Evolutionary conservation across 108 stramenopile genomes (phyloP).

Genomic region (Skeletonema tropicum): DNA sequence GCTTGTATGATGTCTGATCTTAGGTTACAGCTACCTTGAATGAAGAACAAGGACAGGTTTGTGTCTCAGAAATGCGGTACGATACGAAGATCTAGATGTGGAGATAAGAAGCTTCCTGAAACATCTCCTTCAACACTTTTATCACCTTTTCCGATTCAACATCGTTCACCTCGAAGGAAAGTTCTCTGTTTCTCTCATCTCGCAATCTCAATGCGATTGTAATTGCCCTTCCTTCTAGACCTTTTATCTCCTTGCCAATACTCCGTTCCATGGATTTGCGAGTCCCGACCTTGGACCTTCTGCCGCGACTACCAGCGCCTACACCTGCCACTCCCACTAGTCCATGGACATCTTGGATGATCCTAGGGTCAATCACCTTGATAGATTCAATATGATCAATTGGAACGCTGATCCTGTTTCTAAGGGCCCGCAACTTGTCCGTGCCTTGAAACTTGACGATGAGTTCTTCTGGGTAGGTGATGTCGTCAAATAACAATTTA

Average conservation of each 20-base stretch:
- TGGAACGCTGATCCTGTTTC: background rate
- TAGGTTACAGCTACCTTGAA: no score
- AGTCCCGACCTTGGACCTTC: constrained; percentile 8
- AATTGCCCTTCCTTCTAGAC: background rate
- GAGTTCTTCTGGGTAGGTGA: no score
- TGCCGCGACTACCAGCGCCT: background rate
- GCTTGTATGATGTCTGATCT: no score
- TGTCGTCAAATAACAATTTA: no score
- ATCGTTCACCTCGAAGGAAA: constrained; percentile 1
- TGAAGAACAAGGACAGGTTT: no score
- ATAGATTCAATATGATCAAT: constrained; percentile 1
- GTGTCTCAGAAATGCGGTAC: no score
- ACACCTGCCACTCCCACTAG: background rate
- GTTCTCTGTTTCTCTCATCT: background rate
- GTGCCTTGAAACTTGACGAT: background rate
- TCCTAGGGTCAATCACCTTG: background rate
- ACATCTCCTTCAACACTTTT: no score
- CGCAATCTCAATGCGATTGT: background rate
- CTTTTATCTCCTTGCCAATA: background rate
- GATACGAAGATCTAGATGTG: no score
- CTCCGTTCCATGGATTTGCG: background rate
- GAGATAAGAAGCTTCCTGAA: no score
- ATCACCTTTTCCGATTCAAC: background rate
- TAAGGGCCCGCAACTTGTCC: constrained; percentile 3
- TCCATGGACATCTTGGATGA: background rate